Conservation (phyloP, 257 asterid species). For the Datura wrightii region DNA sequence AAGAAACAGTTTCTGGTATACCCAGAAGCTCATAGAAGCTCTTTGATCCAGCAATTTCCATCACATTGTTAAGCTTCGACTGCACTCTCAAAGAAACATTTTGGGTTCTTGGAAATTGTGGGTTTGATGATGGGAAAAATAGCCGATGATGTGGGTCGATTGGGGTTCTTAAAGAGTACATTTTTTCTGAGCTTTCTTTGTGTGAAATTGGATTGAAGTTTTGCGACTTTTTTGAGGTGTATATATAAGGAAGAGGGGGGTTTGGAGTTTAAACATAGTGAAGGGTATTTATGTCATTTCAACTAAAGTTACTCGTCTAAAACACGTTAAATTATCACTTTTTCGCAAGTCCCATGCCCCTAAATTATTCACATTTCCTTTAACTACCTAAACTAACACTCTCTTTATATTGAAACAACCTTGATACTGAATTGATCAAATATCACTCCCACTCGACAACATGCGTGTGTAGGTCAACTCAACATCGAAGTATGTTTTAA, state of each 20-base stretch:
- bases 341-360: too few relatives aligned
- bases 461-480: too few relatives aligned
- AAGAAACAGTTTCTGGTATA: conserved; percentile 62
- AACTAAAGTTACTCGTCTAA: background rate
- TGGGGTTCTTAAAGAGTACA: conserved; percentile 31
- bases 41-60: conserved; percentile 20
- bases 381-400: too few relatives aligned
- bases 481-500: too few relatives aligned
- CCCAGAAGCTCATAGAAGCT: conserved; percentile 79
- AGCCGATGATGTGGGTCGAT: background rate
- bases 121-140: conserved; percentile 38
- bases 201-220: background rate
- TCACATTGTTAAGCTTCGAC: conserved; percentile 28
- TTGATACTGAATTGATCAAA: too few relatives aligned
- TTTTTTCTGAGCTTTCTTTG: too few relatives aligned
- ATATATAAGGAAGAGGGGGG: background rate
- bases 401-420: too few relatives aligned
- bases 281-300: background rate
- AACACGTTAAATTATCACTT: too few relatives aligned
- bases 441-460: too few relatives aligned
- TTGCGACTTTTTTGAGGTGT: background rate
- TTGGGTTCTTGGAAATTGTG: conserved; percentile 24
- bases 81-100: background rate
- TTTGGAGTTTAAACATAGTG: background rate
- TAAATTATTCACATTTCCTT: too few relatives aligned